phyloP scores from a whole-genome alignment of 2,329 filamentous ascomycete species.

The Ophiostoma pallidulum region DNA sequence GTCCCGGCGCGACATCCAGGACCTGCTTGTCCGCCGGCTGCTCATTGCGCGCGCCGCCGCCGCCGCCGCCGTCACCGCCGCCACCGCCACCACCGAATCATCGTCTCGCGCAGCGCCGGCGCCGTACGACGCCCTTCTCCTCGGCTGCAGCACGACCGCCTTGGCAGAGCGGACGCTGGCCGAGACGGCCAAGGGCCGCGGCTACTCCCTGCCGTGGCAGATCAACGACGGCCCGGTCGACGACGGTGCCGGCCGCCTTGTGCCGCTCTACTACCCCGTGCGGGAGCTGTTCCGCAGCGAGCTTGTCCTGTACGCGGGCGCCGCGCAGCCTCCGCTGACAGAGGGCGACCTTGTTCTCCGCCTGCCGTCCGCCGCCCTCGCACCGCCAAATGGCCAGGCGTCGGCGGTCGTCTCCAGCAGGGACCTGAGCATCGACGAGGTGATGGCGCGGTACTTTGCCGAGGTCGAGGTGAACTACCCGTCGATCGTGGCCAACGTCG shows the following conservation, averaged over 20 bases:
- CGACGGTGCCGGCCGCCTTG: not conserved
- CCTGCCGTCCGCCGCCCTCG: conserved; percentile 26
- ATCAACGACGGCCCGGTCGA: conserved; percentile 58
- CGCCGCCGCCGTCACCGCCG: conserved; percentile 37
- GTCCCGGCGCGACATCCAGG: conserved; percentile 62
- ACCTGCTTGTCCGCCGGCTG: conserved; percentile 61
- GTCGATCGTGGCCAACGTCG: conserved; percentile 89
- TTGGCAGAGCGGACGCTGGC: conserved; percentile 79
- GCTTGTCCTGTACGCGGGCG: conserved; percentile 54
- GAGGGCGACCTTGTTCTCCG: conserved; percentile 29
- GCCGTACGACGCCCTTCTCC: conserved; percentile 60
- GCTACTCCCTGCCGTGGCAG: conserved; percentile 72
- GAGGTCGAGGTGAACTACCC: conserved; percentile 80
- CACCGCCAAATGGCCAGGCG: conserved; percentile 3
- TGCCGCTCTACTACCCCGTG: conserved; percentile 63
- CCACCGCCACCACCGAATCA: no score
- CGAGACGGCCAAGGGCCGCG: conserved; percentile 84
- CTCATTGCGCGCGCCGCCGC: conserved; percentile 56
- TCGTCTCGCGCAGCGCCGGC: conserved; percentile 5
- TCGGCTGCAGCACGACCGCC: conserved; percentile 78
- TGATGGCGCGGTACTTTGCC: conserved; percentile 83
- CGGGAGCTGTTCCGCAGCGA: conserved; percentile 81
- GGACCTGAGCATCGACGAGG: conserved; percentile 78
- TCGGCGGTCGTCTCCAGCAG: conserved; percentile 51
- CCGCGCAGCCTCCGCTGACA: conserved; percentile 34